These are phyloP conservation scores for Thraustochytrium striatum DNA, from an alignment of 352 stramenopile genomes.

Conservation along the genomic window DNA sequence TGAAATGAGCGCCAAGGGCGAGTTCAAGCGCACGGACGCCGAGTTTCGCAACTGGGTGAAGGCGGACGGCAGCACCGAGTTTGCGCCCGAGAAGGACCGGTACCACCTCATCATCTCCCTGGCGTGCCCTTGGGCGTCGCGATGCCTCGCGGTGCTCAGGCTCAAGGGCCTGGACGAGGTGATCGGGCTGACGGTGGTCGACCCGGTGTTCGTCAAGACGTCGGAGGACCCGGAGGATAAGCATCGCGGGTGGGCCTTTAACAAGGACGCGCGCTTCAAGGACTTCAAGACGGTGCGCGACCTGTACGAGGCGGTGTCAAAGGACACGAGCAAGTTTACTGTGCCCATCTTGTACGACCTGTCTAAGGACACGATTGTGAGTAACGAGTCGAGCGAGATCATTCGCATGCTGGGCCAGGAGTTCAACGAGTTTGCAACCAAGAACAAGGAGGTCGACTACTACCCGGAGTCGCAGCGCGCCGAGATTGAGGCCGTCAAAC, in stretches of 20 bases:
- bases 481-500: constrained; percentile 75
- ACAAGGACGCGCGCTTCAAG: constrained; percentile 62
- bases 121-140: constrained; percentile 82
- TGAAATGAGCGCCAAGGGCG: constrained; percentile 30
- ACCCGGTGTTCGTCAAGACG: constrained; percentile 66
- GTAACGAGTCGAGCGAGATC: constrained; percentile 91
- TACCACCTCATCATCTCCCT: constrained; percentile 93
- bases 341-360: constrained; percentile 90
- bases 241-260: constrained; percentile 78
- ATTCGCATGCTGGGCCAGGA: constrained; percentile 86
- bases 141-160: constrained; percentile 72
- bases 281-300: constrained; percentile 69
- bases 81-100: constrained; percentile 21
- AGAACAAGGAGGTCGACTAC: constrained; percentile 70
- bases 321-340: constrained; percentile 58
- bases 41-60: constrained; percentile 32
- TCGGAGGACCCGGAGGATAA: constrained; percentile 66
- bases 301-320: constrained; percentile 71
- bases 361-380: constrained; percentile 85
- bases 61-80: constrained; percentile 3
- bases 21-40: constrained; percentile 20
- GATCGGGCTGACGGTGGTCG: constrained; percentile 84
- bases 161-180: constrained; percentile 90
- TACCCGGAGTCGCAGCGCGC: constrained; percentile 70
- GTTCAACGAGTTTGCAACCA: constrained; percentile 74